Conservation (phyloP, 108 stramenopile genomes). For the Chaetoceros tenuissimus region DNA sequence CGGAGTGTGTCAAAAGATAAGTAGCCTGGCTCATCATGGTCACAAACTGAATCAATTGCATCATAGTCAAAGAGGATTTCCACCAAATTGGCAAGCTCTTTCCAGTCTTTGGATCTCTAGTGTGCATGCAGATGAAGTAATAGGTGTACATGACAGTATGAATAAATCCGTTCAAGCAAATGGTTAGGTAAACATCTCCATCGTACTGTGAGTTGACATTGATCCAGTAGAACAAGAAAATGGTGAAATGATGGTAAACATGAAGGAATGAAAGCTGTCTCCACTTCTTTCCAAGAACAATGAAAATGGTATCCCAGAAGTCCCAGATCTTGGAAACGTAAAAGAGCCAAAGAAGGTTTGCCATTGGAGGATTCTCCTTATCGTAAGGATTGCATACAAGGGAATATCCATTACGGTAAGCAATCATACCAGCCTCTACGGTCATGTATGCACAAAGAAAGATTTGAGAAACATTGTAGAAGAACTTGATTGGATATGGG, state of each 20-base stretch:
- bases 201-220: slow-evolving; percentile 88
- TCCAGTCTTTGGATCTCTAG: slow-evolving; percentile 78
- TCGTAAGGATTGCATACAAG: slow-evolving; percentile 74
- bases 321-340: slow-evolving; percentile 98
- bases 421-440: slow-evolving; percentile 85
- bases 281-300: slow-evolving; percentile 97
- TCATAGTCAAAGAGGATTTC: slow-evolving; percentile 88
- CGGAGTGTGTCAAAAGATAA: slow-evolving; percentile 51
- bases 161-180: slow-evolving; percentile 95
- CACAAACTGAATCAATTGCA: slow-evolving; percentile 96
- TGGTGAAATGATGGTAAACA: slow-evolving; percentile 99
- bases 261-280: slow-evolving; percentile 97
- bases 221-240: slow-evolving; percentile 98
- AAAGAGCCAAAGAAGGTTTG: slow-evolving; percentile 93
- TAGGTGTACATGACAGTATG: slow-evolving; percentile 99
- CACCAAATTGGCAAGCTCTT: slow-evolving; percentile 95
- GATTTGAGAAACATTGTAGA: slow-evolving; percentile 97
- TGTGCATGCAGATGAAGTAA: slow-evolving; percentile 99
- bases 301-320: slow-evolving; percentile 99
- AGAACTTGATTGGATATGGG: slow-evolving; percentile 89
- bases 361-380: slow-evolving; percentile 68
- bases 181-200: slow-evolving; percentile 94
- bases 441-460: slow-evolving; percentile 99
- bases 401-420: slow-evolving; percentile 85
- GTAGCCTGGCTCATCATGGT: slow-evolving; percentile 96